Conservation (phyloP, 805 yeast genomes). For the Schwanniomyces occidentalis region DNA sequence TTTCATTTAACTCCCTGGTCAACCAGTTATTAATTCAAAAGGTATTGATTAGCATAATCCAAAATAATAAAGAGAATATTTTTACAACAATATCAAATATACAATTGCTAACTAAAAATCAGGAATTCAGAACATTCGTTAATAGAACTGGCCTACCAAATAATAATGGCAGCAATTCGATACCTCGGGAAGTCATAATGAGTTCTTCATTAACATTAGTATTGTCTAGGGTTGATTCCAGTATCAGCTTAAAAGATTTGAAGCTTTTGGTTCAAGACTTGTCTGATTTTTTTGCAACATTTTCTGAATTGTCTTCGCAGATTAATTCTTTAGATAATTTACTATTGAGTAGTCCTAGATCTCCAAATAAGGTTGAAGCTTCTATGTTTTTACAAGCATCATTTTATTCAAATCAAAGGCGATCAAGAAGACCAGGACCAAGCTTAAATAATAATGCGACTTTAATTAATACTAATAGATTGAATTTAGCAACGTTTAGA, state of each 20-base stretch:
- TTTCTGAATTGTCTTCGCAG: slow-evolving; percentile 1
- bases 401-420: slow-evolving; percentile 12
- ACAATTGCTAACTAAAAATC: slow-evolving; percentile 21
- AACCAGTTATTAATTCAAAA: slow-evolving; percentile 34
- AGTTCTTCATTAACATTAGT: slow-evolving; percentile 15
- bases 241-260: slow-evolving; percentile 11
- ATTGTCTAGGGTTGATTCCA: slow-evolving; percentile 14
- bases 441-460: slow-evolving; percentile 8
- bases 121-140: slow-evolving; percentile 25
- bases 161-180: slow-evolving; percentile 10
- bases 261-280: slow-evolving; percentile 10
- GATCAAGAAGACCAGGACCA: slow-evolving; percentile 15
- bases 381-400: slow-evolving; percentile 8
- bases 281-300: slow-evolving; percentile 8
- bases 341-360: not conserved
- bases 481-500: slow-evolving; percentile 44
- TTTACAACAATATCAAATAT: slow-evolving; percentile 26
- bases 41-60: slow-evolving; percentile 19
- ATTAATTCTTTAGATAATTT: slow-evolving; percentile 16
- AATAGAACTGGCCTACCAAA: slow-evolving; percentile 9
- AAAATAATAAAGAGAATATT: slow-evolving; percentile 8
- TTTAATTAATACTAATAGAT: slow-evolving; percentile 25
- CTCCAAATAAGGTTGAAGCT: not conserved
- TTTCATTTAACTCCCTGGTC: slow-evolving; percentile 40
- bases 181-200: slow-evolving; percentile 19